Base-by-base conservation (phyloP, 371 early-diverging fungal species). In the Mucor circinelloides region DNA sequence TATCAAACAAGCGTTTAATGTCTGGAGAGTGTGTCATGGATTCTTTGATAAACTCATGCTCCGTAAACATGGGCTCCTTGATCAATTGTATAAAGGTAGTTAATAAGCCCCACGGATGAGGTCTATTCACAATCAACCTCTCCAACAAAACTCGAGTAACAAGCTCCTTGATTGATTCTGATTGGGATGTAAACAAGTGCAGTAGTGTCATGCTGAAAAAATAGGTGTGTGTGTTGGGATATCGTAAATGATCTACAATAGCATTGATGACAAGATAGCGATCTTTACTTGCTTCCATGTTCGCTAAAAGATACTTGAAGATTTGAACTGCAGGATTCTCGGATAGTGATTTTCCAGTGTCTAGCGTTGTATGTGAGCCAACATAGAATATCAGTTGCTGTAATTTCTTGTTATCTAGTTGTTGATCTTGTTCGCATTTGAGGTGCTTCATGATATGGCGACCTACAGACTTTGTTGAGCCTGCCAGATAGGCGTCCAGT, bases 21-120 rank as follows among this genome's bases (percentile, higher is more conserved):
- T 90, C 92, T 7, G 91, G 85, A 27, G 90, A 88, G 8, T 42
- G 32, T 17, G 23, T 13, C 56, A 67, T 60, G 6, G 67, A 69
- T 46, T 80, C 77, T 62, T 85, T 80, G 8, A 90, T 87, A 62
- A 92, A 90, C 3, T 78, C 74, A 75, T 93, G 91, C 36, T 89
- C 86, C 91, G 93, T 93, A 81, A 95, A 94, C 40, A 85, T 81
- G 70, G 92, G 91, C 71, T 93, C 94, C 70, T 93, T 91, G 75
- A 96, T 91, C 66, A 98, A 78, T 73, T 97, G 97, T 59, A 97
- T 97, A 71, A 99, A 93, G 2, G 98, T 95, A 12, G 97, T 92
- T 67, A 97, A 83, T 60, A 99, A 78, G n/a, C 97, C 97, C 94
- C 97, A 97, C 54, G 99, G 99, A 81, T 97, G 96, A n/a, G 98